Conservation (phyloP, 2,329 filamentous ascomycete species). For the Macrophomina phaseolina region DNA sequence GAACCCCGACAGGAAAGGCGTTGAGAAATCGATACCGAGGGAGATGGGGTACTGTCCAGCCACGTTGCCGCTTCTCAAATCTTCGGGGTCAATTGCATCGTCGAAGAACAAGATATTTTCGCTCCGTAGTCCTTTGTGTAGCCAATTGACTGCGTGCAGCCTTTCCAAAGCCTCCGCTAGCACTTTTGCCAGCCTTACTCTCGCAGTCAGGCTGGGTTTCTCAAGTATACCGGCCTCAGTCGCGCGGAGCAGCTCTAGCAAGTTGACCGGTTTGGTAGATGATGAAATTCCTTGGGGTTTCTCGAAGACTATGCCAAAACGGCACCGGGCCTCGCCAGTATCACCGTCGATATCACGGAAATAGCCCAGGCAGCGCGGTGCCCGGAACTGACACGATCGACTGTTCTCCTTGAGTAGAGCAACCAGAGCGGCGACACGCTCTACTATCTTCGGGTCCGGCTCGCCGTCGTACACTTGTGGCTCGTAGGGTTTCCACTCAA, state of each 20-base stretch:
- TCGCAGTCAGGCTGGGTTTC: slow-evolving; percentile 58
- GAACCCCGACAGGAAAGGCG: slow-evolving; percentile 59
- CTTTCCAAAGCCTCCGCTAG: slow-evolving; percentile 61
- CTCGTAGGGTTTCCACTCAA: slow-evolving; percentile 46
- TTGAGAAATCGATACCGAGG: slow-evolving; percentile 43
- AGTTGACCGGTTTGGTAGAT: slow-evolving; percentile 52
- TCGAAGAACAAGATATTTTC: slow-evolving; percentile 61
- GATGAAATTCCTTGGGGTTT: slow-evolving; percentile 50
- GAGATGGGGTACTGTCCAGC: not conserved
- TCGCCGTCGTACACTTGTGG: slow-evolving; percentile 32
- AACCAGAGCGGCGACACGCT: slow-evolving; percentile 41
- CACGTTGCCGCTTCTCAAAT: not conserved
- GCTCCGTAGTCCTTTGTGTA: slow-evolving; percentile 64
- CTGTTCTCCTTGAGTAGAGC: slow-evolving; percentile 39
- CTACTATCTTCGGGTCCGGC: slow-evolving; percentile 37
- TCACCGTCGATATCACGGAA: slow-evolving; percentile 38
- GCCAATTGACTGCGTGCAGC: slow-evolving; percentile 62
- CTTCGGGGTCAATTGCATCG: slow-evolving; percentile 28
- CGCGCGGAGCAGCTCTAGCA: slow-evolving; percentile 54
- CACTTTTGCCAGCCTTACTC: slow-evolving; percentile 58
- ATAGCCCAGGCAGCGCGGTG: slow-evolving; percentile 44
- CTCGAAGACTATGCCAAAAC: slow-evolving; percentile 62
- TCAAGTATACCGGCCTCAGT: slow-evolving; percentile 23
- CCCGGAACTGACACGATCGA: slow-evolving; percentile 39
- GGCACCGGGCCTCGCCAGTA: slow-evolving; percentile 37